Conservation (phyloP, 371 early-diverging fungal species). For the Mortierella sp. region DNA sequence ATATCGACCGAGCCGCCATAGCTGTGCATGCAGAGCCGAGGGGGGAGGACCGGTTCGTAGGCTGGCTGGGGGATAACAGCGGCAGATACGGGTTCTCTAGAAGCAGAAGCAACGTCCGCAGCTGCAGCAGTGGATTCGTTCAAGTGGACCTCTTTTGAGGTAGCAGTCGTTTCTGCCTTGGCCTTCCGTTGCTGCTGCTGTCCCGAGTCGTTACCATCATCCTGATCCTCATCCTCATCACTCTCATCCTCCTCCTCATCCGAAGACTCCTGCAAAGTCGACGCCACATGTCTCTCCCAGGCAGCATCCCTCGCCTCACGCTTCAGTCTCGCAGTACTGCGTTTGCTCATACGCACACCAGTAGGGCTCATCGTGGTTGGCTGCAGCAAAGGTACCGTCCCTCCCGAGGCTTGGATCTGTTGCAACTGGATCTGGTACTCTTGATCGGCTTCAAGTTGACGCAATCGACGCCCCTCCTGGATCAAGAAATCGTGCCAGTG, state of each 20-base stretch:
- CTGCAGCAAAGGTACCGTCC: slow-evolving; percentile 15
- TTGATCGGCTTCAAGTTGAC: slow-evolving; percentile 35
- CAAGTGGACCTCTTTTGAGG: not conserved
- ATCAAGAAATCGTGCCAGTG: slow-evolving; percentile 71
- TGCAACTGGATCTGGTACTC: slow-evolving; percentile 33
- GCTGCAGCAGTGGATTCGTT: not conserved
- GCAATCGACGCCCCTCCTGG: slow-evolving; percentile 46
- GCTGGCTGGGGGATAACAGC: slow-evolving; percentile 8
- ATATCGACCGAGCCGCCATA: slow-evolving; percentile 86
- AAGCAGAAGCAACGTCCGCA: not conserved
- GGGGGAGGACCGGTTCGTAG: slow-evolving; percentile 63
- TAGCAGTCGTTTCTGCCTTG: not conserved
- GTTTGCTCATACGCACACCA: slow-evolving; percentile 33
- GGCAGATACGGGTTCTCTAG: not conserved
- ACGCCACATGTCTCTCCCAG: slow-evolving; percentile 50
- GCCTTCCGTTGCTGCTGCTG: not conserved
- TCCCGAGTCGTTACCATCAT: not conserved
- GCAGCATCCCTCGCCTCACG: slow-evolving; percentile 49
- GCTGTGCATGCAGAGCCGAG: slow-evolving; percentile 88
- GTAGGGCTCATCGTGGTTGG: slow-evolving; percentile 23
- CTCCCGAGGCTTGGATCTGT: slow-evolving; percentile 40
- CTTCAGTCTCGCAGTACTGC: slow-evolving; percentile 44
- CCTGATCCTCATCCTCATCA: slow-evolving; percentile 8
- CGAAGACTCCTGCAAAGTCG: slow-evolving; percentile 49
- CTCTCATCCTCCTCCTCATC: slow-evolving; percentile 38